These are phyloP conservation scores for Dactylella cylindrospora DNA, from an alignment of 2,329 filamentous ascomycete species.

Conservation along the genomic window DNA sequence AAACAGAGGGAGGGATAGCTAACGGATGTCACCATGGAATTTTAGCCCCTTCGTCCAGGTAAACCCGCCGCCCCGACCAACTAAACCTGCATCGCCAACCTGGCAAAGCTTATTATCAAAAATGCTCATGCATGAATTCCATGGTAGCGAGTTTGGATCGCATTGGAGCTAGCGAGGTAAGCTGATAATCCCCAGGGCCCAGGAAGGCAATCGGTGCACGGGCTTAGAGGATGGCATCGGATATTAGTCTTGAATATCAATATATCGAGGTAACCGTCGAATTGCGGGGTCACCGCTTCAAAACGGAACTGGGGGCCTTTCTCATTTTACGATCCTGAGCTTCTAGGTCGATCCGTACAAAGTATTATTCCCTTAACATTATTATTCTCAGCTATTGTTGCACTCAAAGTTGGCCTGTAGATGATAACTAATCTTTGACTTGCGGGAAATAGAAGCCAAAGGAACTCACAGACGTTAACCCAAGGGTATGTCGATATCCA, in stretches of 20 bases:
- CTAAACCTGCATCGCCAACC: no score
- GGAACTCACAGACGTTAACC: conserved; percentile 72
- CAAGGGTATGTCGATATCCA: conserved; percentile 53
- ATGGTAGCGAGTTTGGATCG: conserved; percentile 76
- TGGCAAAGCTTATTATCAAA: no score
- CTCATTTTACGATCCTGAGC: conserved; percentile 24
- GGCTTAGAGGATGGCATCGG: no score
- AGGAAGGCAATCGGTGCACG: conserved; percentile 16
- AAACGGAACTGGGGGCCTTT: conserved; percentile 8
- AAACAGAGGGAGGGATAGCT: background rate
- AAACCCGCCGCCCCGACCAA: no score
- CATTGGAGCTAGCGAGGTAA: conserved; percentile 71
- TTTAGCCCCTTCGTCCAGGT: no score
- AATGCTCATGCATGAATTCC: background rate
- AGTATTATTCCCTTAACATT: conserved; percentile 9
- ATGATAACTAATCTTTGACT: conserved; percentile 13
- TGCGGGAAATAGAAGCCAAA: conserved; percentile 61
- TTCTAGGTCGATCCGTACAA: conserved; percentile 68
- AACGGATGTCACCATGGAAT: background rate
- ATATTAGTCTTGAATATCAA: conserved; percentile 65
- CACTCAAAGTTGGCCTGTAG: background rate
- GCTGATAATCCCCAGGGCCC: background rate
- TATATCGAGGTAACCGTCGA: conserved; percentile 66
- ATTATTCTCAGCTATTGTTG: conserved; percentile 1
- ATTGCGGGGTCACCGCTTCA: conserved; percentile 4